A percentile compares a stretch with the other conserved stretches of the same genome.
phyloP scores from a whole-genome alignment of 192 early-diverging fungal genomes.

The Polychytrium aggregatum region DNA sequence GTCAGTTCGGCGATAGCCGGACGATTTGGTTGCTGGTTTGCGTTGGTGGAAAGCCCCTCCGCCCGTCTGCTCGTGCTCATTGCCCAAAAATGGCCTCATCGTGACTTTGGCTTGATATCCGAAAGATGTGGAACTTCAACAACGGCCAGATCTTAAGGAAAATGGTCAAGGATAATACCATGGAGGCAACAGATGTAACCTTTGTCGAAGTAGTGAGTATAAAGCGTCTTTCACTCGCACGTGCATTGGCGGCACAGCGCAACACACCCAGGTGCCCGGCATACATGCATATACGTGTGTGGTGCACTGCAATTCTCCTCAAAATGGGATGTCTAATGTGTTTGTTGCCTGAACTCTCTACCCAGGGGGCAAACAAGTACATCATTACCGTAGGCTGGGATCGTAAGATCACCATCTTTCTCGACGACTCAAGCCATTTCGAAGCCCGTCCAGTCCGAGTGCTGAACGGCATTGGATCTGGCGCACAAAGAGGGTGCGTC shows the following conservation, averaged over 20 bases:
- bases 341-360: not conserved
- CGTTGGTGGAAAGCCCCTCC: too few species aligned
- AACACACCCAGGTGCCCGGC: too few species aligned
- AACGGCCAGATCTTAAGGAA: constrained; percentile 49
- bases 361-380: constrained; percentile 40
- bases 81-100: too few species aligned
- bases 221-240: too few species aligned
- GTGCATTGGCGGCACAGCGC: too few species aligned
- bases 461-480: constrained; percentile 28
- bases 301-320: too few species aligned
- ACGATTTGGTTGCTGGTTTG: too few species aligned
- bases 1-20: too few species aligned
- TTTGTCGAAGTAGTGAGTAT: constrained; percentile 43
- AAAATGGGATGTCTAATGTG: not conserved
- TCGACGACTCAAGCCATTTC: constrained; percentile 43
- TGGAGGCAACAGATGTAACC: constrained; percentile 40
- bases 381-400: constrained; percentile 54
- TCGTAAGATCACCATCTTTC: constrained; percentile 38
- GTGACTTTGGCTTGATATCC: too few species aligned
- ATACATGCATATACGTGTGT: too few species aligned
- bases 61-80: too few species aligned
- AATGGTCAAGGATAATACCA: constrained; percentile 31
- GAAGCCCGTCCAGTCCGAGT: constrained; percentile 39
- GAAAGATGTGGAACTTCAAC: constrained; percentile 60
- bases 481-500: constrained; percentile 25